Evolutionary conservation across 352 stramenopile genomes (phyloP), one percentile per base, ranked within the genome.

Genomic region (Phytophthora syringae): DNA sequence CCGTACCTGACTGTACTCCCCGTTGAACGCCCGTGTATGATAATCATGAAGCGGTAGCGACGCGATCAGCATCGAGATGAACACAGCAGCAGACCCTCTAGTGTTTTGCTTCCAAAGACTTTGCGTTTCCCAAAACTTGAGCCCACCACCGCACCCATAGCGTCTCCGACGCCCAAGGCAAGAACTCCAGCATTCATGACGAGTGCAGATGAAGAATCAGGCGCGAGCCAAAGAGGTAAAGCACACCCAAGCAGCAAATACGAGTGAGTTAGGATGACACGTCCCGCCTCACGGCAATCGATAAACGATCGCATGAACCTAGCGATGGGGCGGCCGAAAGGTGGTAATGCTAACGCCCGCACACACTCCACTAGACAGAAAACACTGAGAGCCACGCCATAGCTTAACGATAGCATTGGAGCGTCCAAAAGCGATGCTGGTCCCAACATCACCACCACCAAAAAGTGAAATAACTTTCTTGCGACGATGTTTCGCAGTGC

Each of bases 211-310:
- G 16, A 15, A 12, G 40, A 9, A 5, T 20, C 58, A 16, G 67
- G 44, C 5, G 69, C 62, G 21, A 95, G 67, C 86, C 86, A 95
- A 16, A 92, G 56, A 2, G 86, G 86, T 15, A 95, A 44, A 12
- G 86, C 86, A 57, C 86, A 93, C 2, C 86, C 84, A 1, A 95
- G 68, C 2, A 95, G 74, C 40, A 95, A 47, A 58, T 95, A 95
- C 36, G 82, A 88, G 60, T 93, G 86, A 5, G 82, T 93, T 39
- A 95, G 52, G 24, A 93, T 84, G 21, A 91, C 64, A 30, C 75
- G 78, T 9, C 86, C 86, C 13, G 64, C 80, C 37, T 95, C 86
- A 12, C 86, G 82, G 52, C 85, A 70, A 72, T 95, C 86, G 56
- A 95, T 86, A 53, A 93, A 95, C 16, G 74, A 67, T 43, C 72